phyloP scores from a whole-genome alignment of 2,329 filamentous ascomycete genomes.

The Dothiorella sarmentorum region DNA sequence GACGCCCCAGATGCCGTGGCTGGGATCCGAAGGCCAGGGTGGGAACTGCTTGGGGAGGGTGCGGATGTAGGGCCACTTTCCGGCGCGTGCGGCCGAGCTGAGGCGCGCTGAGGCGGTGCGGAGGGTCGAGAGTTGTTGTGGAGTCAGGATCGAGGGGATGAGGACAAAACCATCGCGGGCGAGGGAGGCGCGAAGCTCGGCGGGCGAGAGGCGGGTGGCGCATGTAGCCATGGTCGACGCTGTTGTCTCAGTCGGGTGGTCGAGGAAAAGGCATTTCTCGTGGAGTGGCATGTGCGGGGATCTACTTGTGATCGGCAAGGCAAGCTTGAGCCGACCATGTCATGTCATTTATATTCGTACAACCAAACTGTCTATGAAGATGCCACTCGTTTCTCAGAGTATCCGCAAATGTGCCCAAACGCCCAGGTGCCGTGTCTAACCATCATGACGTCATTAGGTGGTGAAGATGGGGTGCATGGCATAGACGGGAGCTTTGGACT shows the following conservation, averaged over 20 bases:
- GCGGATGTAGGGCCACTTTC: constrained; percentile 76
- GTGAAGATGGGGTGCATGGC: constrained; percentile 67
- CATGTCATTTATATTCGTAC: too few species aligned
- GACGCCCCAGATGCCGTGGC: constrained; percentile 78
- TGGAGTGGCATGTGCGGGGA: constrained; percentile 10
- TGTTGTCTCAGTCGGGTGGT: background rate
- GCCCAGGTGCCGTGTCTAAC: background rate
- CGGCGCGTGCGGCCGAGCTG: constrained; percentile 62
- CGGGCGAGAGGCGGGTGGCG: constrained; percentile 24
- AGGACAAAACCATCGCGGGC: constrained; percentile 72
- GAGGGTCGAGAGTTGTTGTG: constrained; percentile 55
- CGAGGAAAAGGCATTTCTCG: background rate
- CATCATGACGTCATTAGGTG: constrained; percentile 6
- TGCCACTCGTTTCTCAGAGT: too few species aligned
- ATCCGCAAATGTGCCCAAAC: background rate
- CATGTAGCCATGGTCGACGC: background rate
- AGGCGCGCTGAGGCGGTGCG: constrained; percentile 57
- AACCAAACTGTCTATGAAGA: background rate
- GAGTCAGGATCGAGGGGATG: constrained; percentile 61
- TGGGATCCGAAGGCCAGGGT: constrained; percentile 65
- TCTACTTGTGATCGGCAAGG: background rate
- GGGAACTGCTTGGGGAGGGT: constrained; percentile 89
- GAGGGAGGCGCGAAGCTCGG: constrained; percentile 54
- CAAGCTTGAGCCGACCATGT: too few species aligned
- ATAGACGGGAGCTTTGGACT: constrained; percentile 74